Conservation (phyloP, 768 basidiomycete species). For the Sarcodon sp. region DNA sequence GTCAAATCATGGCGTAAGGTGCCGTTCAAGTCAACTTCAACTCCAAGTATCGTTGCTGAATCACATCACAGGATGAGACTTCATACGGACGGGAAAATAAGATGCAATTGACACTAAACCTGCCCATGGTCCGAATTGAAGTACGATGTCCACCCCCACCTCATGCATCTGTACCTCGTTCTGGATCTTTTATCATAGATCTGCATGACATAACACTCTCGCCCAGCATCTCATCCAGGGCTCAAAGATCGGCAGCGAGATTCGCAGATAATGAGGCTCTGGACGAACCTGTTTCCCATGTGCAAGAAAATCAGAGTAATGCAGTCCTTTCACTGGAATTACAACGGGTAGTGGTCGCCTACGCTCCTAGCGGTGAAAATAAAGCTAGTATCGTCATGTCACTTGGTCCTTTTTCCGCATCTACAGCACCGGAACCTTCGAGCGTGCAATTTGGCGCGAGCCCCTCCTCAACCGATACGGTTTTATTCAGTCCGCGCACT, state of each 20-base stretch:
- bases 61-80: not conserved
- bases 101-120: constrained; percentile 21
- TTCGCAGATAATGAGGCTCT: constrained; percentile 13
- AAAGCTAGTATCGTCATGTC: constrained; percentile 36
- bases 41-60: not conserved
- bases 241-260: constrained; percentile 10
- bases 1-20: constrained; percentile 6
- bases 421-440: constrained; percentile 12
- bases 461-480: constrained; percentile 11
- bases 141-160: constrained; percentile 51
- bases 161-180: constrained; percentile 30
- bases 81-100: not conserved
- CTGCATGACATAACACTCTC: constrained; percentile 36
- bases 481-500: not conserved
- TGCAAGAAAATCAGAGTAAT: constrained; percentile 3
- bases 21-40: not conserved
- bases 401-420: constrained; percentile 26
- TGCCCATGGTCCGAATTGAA: constrained; percentile 53
- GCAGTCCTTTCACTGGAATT: constrained; percentile 28
- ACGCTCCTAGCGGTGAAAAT: constrained; percentile 24
- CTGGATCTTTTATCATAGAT: constrained; percentile 59
- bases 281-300: constrained; percentile 1
- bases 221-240: constrained; percentile 12
- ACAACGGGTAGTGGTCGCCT: constrained; percentile 34
- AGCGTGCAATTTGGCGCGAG: constrained; percentile 8